phyloP scores from a whole-genome alignment of 176 grass and related monocot species.

The Triticum dicoccoides region DNA sequence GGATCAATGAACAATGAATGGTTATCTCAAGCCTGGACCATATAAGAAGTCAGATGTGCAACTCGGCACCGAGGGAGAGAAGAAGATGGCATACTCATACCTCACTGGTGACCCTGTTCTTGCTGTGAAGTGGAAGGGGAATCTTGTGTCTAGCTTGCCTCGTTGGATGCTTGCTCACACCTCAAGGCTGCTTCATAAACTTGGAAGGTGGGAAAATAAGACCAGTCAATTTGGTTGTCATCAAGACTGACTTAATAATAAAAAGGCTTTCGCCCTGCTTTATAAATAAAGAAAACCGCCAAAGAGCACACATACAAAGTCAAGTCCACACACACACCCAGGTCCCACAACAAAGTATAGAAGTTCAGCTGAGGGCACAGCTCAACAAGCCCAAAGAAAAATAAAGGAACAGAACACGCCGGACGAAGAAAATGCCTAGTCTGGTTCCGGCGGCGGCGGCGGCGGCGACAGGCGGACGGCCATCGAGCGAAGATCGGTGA shows the following conservation, averaged over 20 bases:
- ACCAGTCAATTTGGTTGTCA: background rate
- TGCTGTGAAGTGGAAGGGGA: background rate
- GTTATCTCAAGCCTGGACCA: background rate
- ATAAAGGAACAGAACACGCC: too few species aligned
- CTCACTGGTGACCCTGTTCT: background rate
- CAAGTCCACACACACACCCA: too few species aligned
- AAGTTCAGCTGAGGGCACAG: too few species aligned
- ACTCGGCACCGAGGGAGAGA: background rate
- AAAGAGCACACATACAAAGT: too few species aligned
- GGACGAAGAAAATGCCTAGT: too few species aligned
- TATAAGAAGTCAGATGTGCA: background rate
- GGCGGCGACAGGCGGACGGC: too few species aligned
- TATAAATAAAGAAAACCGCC: too few species aligned
- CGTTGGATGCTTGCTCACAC: background rate
- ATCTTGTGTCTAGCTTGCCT: background rate
- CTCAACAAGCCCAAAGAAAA: too few species aligned
- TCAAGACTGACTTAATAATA: background rate
- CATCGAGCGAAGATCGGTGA: too few species aligned
- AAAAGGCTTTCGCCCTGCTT: too few species aligned
- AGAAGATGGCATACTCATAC: background rate
- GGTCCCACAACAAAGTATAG: too few species aligned
- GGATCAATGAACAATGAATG: background rate
- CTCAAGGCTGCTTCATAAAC: background rate
- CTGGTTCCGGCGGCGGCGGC: too few species aligned
- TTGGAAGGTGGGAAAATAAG: background rate